These are phyloP conservation scores for Plasmodium vivax DNA, from an alignment of 169 alveolate genomes.

Conservation along the genomic window DNA sequence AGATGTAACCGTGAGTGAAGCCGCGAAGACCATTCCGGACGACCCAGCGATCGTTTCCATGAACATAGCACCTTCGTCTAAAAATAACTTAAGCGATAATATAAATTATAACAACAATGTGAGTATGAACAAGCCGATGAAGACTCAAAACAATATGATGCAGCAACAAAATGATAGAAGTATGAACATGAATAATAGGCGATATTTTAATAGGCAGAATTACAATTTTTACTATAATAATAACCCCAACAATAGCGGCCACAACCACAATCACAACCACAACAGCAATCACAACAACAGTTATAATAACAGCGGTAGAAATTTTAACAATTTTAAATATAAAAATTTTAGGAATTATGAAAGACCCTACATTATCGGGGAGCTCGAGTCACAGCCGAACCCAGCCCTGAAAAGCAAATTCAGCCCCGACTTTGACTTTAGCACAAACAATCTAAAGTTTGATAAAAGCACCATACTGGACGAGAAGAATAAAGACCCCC, in stretches of 20 bases:
- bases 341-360: conserved; percentile 65
- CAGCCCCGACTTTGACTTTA: conserved; percentile 74
- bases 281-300: neutral
- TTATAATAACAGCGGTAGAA: conserved; percentile 26
- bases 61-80: conserved; percentile 65
- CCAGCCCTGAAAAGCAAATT: conserved; percentile 67
- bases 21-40: conserved; percentile 76
- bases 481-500: conserved; percentile 34
- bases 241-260: neutral
- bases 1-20: conserved; percentile 87
- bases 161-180: conserved; percentile 53
- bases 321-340: conserved; percentile 56
- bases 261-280: neutral
- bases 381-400: conserved; percentile 68
- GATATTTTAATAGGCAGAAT: conserved; percentile 50
- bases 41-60: conserved; percentile 74
- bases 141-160: conserved; percentile 32
- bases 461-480: conserved; percentile 68
- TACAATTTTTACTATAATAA: conserved; percentile 40
- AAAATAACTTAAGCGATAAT: conserved; percentile 46
- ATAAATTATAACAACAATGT: conserved; percentile 66
- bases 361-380: conserved; percentile 60
- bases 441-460: conserved; percentile 45
- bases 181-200: conserved; percentile 55
- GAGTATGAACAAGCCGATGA: conserved; percentile 51